These are phyloP conservation scores for Fusarium tanahbumbuense DNA, from an alignment of 2,329 filamentous ascomycete species.

Conservation along the genomic window DNA sequence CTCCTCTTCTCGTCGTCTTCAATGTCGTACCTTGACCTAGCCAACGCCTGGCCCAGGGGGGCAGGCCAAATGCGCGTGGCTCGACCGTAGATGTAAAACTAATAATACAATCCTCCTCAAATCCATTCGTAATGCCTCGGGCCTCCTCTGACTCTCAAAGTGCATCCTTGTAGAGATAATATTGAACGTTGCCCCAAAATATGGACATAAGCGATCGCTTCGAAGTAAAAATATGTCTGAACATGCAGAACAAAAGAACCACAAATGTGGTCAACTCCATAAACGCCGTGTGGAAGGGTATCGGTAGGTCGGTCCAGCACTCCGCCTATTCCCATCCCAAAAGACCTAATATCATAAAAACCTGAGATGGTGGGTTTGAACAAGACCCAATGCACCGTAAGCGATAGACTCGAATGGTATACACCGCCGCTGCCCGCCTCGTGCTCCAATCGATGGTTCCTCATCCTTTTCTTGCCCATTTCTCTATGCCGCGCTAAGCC, in stretches of 20 bases:
- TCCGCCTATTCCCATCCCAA: conserved; percentile 38
- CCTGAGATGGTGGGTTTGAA: conserved; percentile 32
- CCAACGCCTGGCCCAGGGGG: conserved; percentile 16
- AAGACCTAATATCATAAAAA: conserved; percentile 36
- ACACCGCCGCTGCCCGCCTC: conserved; percentile 41
- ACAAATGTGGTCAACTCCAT: conserved; percentile 34
- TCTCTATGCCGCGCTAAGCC: conserved; percentile 47
- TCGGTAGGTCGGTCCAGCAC: conserved; percentile 44
- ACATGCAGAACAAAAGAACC: conserved; percentile 28
- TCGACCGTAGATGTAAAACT: conserved; percentile 44
- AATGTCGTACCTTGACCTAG: conserved; percentile 18
- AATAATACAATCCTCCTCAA: conserved; percentile 40
- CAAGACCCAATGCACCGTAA: conserved; percentile 40
- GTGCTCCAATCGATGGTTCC: conserved; percentile 31
- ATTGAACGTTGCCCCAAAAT: conserved; percentile 13
- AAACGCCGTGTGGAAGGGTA: conserved; percentile 47
- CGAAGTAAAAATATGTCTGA: conserved; percentile 35
- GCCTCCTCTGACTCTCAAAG: conserved; percentile 3
- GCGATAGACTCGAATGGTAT: conserved; percentile 49
- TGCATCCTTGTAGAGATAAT: conserved; percentile 28
- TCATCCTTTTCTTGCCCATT: conserved; percentile 44
- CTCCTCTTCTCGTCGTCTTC: conserved; percentile 17
- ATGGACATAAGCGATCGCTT: conserved; percentile 39
- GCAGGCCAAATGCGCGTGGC: conserved; percentile 33
- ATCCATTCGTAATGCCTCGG: background rate